Evolutionary conservation across 208 protist species (phyloP).

Genomic region (Trypanosoma cruzi): DNA sequence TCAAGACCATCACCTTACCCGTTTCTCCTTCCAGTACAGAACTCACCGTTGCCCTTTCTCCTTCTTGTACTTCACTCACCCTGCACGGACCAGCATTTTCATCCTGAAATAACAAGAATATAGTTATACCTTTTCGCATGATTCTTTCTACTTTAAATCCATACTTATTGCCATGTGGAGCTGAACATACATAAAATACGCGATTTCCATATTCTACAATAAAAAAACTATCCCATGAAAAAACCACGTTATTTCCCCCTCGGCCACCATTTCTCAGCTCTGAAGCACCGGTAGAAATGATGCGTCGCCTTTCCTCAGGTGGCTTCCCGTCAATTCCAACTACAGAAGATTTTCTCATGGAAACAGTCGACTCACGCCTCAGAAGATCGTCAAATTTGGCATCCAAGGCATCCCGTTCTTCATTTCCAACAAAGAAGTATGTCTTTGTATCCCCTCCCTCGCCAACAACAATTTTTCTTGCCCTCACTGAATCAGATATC

Average conservation of each 20-base stretch:
- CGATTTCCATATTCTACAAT: conserved; percentile 68
- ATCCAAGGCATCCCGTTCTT: conserved; percentile 59
- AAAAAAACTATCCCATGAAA: conserved; percentile 59
- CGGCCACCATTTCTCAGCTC: conserved; percentile 4
- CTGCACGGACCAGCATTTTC: conserved; percentile 21
- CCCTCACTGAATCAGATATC: conserved; percentile 55
- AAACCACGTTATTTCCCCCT: conserved; percentile 54
- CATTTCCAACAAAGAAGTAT: conserved; percentile 62
- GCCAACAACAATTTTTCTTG: conserved; percentile 42
- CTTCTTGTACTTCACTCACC: conserved; percentile 27
- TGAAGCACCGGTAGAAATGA: neutral
- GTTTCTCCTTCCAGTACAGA: conserved; percentile 52
- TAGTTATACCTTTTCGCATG: conserved; percentile 57
- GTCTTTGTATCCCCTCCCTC: conserved; percentile 21
- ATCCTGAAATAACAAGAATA: conserved; percentile 71
- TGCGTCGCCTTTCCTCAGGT: conserved; percentile 2
- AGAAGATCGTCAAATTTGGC: conserved; percentile 61
- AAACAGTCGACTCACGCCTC: conserved; percentile 46
- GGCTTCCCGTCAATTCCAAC: neutral
- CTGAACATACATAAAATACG: conserved; percentile 59
- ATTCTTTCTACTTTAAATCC: conserved; percentile 77
- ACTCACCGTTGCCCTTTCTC: conserved; percentile 45
- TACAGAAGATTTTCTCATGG: conserved; percentile 6
- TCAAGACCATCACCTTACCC: conserved; percentile 28
- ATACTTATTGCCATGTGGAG: conserved; percentile 43